phyloP scores from a whole-genome alignment of 768 basidiomycete species.

The Mycena rebaudengoi region DNA sequence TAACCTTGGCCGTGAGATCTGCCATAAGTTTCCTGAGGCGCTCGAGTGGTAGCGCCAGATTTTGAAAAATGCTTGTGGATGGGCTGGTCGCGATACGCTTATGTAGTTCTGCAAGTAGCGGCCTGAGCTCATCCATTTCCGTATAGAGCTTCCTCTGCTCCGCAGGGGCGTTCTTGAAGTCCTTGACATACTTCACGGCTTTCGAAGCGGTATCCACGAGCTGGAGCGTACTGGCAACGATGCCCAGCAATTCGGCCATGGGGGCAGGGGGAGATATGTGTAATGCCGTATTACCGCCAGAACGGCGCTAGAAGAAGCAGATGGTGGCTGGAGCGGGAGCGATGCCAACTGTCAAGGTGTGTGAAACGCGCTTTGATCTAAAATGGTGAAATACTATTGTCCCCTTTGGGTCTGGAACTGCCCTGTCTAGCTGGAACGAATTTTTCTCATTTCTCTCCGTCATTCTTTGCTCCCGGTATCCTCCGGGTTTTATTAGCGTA shows the following conservation, averaged over 20 bases:
- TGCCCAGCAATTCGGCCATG: neutral
- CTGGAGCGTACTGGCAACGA: neutral
- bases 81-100: neutral
- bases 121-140: neutral
- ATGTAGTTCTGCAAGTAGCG: neutral
- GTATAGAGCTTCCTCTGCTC: neutral
- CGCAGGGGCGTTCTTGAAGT: neutral
- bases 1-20: neutral
- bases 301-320: neutral
- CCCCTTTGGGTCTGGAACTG: too few relatives aligned
- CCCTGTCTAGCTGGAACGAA: too few relatives aligned
- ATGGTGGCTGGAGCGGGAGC: too few relatives aligned
- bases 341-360: too few relatives aligned
- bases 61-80: neutral
- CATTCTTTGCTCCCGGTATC: too few relatives aligned
- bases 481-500: too few relatives aligned
- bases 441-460: too few relatives aligned
- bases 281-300: neutral
- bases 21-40: neutral
- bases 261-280: neutral
- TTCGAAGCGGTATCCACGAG: neutral
- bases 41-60: neutral
- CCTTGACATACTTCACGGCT: neutral
- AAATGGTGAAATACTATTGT: too few relatives aligned
- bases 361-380: too few relatives aligned